Percentiles rank a stretch among this genome's conserved stretches.
Evolutionary conservation across 2,329 filamentous ascomycete species (phyloP).

Genomic region (Rachicladosporium sp.): DNA sequence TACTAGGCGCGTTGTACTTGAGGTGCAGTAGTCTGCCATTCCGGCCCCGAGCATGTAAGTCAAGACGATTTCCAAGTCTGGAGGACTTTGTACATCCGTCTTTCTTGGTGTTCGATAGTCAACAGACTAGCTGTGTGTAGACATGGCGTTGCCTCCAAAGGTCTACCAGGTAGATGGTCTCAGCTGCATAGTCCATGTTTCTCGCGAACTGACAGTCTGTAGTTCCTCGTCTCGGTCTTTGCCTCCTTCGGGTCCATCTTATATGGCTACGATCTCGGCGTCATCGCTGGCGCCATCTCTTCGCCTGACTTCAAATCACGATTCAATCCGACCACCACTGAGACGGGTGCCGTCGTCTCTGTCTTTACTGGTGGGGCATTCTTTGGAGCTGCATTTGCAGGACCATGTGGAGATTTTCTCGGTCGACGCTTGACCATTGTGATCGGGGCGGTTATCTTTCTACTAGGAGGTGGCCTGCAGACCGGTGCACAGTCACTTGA

Average conservation of each 20-base stretch:
- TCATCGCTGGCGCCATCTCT: slow-evolving; percentile 45
- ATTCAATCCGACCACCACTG: slow-evolving; percentile 29
- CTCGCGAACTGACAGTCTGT: background rate
- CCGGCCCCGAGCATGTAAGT: too few relatives aligned
- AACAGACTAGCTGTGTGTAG: slow-evolving; percentile 2
- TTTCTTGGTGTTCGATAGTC: too few relatives aligned
- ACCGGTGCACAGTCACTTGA: slow-evolving; percentile 48
- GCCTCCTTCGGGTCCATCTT: slow-evolving; percentile 47
- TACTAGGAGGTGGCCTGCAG: slow-evolving; percentile 60
- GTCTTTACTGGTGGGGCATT: slow-evolving; percentile 69
- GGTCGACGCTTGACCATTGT: slow-evolving; percentile 63
- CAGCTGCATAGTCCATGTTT: too few relatives aligned
- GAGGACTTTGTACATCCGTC: too few relatives aligned
- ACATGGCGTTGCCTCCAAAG: slow-evolving; percentile 44
- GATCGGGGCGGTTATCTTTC: slow-evolving; percentile 58
- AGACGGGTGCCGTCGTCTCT: slow-evolving; percentile 56
- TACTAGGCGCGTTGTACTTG: too few relatives aligned
- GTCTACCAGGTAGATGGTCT: slow-evolving; percentile 36
- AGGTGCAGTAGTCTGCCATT: too few relatives aligned
- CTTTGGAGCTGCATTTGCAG: slow-evolving; percentile 54
- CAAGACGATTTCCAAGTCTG: too few relatives aligned
- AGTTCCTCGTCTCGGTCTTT: slow-evolving; percentile 48
- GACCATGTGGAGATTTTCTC: slow-evolving; percentile 49
- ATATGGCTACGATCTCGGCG: slow-evolving; percentile 48
- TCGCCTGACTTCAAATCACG: slow-evolving; percentile 29